Conservation (phyloP, 2,329 filamentous ascomycete species). For the Penicillium paneum region DNA sequence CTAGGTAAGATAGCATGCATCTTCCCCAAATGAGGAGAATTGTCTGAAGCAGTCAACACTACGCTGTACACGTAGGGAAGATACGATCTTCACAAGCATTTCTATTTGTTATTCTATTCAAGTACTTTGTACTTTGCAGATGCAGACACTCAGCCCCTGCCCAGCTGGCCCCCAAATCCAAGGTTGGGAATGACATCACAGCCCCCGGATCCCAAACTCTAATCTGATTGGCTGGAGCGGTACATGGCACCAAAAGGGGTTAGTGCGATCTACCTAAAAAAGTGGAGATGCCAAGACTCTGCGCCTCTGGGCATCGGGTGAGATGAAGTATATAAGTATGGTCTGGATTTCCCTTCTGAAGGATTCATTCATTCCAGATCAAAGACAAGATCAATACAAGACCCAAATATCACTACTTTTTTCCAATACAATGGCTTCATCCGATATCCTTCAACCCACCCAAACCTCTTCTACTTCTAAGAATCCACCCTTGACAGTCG, state of each 20-base stretch:
- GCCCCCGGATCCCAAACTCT: background rate
- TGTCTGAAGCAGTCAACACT: too few relatives aligned
- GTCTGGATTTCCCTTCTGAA: background rate
- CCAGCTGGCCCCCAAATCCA: background rate
- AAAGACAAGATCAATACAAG: background rate
- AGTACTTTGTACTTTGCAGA: background rate
- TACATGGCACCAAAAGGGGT: background rate
- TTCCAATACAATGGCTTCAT: background rate
- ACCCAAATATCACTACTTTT: background rate
- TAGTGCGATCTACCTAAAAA: background rate
- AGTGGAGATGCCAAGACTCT: background rate
- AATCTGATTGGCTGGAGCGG: conserved; percentile 3
- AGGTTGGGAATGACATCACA: conserved; percentile 15
- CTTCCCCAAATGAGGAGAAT: background rate
- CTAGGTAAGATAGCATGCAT: background rate
- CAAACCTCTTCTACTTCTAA: background rate
- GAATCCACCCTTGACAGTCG: background rate
- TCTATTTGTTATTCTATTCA: background rate
- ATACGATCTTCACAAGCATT: background rate
- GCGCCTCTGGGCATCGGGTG: conserved; percentile 1
- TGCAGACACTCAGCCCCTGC: background rate
- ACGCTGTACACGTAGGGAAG: too few relatives aligned
- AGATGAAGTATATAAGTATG: background rate
- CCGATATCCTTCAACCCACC: background rate
- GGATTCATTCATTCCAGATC: background rate